phyloP scores from a whole-genome alignment of 352 stramenopile genomes.

The Pythium aquatile region DNA sequence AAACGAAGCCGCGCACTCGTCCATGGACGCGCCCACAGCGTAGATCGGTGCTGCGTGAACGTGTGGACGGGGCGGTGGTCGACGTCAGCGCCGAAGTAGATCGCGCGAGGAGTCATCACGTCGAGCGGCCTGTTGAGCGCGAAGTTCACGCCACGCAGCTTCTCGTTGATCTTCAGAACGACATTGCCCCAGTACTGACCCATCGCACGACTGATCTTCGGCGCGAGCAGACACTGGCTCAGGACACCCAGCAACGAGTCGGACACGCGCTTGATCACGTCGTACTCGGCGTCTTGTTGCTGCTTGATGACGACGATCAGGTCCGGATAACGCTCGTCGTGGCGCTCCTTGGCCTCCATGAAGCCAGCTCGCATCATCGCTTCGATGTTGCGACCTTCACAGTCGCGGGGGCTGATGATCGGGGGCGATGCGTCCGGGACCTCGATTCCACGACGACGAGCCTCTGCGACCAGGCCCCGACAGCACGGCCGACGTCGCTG shows the following conservation, averaged over 20 bases:
- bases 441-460: not conserved
- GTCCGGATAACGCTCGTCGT: conserved; percentile 15
- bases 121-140: conserved; percentile 45
- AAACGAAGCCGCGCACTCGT: conserved; percentile 58
- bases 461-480: not conserved
- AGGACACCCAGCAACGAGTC: conserved; percentile 66
- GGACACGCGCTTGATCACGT: conserved; percentile 73
- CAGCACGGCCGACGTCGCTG: conserved; percentile 4
- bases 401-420: not conserved
- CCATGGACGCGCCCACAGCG: conserved; percentile 75
- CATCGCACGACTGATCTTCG: conserved; percentile 43
- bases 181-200: conserved; percentile 68
- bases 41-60: conserved; percentile 66
- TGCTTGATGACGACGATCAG: conserved; percentile 65
- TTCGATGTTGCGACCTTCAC: not conserved
- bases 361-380: conserved; percentile 8
- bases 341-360: not conserved
- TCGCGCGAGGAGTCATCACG: conserved; percentile 52
- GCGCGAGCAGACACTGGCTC: conserved; percentile 64
- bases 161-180: conserved; percentile 76
- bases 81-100: conserved; percentile 81
- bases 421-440: conserved; percentile 2
- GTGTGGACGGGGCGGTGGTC: conserved; percentile 51
- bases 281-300: conserved; percentile 44
- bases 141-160: conserved; percentile 70